Percentiles rank a stretch among this genome's conserved stretches.
Evolutionary conservation across 768 basidiomycete species (phyloP).

Genomic region (Coprinopsis cinerea): DNA sequence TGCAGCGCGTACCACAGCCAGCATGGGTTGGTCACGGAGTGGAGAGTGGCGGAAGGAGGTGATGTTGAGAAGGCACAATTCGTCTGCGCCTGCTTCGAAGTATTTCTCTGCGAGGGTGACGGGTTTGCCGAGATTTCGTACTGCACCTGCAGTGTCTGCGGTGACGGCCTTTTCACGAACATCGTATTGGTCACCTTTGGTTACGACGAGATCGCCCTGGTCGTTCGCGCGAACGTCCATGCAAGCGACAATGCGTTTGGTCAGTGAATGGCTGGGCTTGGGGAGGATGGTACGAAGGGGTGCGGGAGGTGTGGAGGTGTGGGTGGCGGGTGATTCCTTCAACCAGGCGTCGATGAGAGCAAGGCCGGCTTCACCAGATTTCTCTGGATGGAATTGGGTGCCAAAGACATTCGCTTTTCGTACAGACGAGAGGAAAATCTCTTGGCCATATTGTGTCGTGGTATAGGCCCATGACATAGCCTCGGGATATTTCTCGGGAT

Average conservation of each 20-base stretch:
- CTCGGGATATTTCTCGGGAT: constrained; percentile 44
- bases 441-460: constrained; percentile 90
- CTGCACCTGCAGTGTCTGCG: constrained; percentile 58
- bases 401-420: constrained; percentile 83
- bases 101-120: constrained; percentile 86
- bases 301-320: constrained; percentile 24
- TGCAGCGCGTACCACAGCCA: constrained; percentile 86
- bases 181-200: constrained; percentile 99
- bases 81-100: constrained; percentile 86
- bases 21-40: constrained; percentile 95
- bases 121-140: constrained; percentile 97
- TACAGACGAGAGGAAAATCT: constrained; percentile 83
- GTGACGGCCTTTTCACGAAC: constrained; percentile 72
- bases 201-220: constrained; percentile 93
- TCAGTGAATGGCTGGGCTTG: constrained; percentile 57
- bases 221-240: constrained; percentile 98
- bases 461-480: constrained; percentile 76
- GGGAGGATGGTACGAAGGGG: constrained; percentile 34
- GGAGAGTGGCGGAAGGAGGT: constrained; percentile 98
- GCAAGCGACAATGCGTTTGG: constrained; percentile 94
- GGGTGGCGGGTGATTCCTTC: constrained; percentile 40
- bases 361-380: constrained; percentile 86
- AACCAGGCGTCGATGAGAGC: constrained; percentile 80
- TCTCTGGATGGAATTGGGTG: constrained; percentile 97
- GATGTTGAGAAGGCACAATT: constrained; percentile 97